These are phyloP conservation scores for Irpex sp. DNA, from an alignment of 1,284 basidiomycete species.

Conservation along the genomic window DNA sequence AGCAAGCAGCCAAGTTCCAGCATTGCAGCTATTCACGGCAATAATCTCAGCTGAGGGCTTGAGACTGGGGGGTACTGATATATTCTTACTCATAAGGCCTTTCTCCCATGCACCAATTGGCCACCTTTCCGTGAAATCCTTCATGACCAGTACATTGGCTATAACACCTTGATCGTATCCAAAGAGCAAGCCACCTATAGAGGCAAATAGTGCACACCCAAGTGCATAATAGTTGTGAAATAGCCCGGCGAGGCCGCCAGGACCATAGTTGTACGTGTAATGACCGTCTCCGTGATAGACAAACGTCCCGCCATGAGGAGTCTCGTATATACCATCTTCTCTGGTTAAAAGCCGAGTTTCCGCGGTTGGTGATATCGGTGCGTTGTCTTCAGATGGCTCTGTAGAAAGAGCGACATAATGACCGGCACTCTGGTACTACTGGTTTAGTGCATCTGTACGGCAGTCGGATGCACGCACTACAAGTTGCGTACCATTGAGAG, in stretches of 20 bases:
- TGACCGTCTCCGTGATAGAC: slow-evolving; percentile 24
- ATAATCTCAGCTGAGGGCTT: background rate
- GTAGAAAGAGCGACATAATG: slow-evolving; percentile 9
- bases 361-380: background rate
- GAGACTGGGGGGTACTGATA: background rate
- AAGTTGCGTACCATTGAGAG: background rate
- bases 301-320: slow-evolving; percentile 24
- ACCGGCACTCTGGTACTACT: background rate
- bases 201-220: slow-evolving; percentile 66
- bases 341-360: background rate
- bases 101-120: slow-evolving; percentile 69
- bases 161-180: slow-evolving; percentile 57
- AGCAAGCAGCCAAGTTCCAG: slow-evolving; percentile 74
- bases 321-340: background rate
- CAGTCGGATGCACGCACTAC: background rate
- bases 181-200: slow-evolving; percentile 76
- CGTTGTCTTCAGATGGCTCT: slow-evolving; percentile 6
- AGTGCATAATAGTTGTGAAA: slow-evolving; percentile 58
- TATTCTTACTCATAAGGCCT: slow-evolving; percentile 65
- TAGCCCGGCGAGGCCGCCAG: slow-evolving; percentile 59
- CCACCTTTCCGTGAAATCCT: slow-evolving; percentile 62
- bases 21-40: slow-evolving; percentile 53
- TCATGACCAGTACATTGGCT: slow-evolving; percentile 82
- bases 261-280: slow-evolving; percentile 69
- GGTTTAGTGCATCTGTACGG: background rate